phyloP scores from a whole-genome alignment of 2,329 filamentous ascomycete species.

The Aspergillus felis region DNA sequence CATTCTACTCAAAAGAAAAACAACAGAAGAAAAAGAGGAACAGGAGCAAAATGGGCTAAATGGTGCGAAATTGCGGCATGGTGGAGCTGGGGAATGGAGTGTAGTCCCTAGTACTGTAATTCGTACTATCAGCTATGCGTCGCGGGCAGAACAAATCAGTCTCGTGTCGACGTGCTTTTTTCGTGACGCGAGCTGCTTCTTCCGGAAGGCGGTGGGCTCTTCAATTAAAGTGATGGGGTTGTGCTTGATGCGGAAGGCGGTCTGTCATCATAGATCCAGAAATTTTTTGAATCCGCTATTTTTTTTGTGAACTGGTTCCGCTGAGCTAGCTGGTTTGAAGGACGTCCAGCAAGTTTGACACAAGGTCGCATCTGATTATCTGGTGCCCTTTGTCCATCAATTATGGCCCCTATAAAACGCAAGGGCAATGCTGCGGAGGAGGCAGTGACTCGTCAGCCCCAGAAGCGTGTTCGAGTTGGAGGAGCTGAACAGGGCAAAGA shows the following conservation, averaged over 20 bases:
- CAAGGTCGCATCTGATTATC: slow-evolving; percentile 21
- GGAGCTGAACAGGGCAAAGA: slow-evolving; percentile 33
- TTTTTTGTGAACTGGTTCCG: slow-evolving; percentile 16
- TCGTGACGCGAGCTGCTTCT: slow-evolving; percentile 20
- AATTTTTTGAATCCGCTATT: slow-evolving; percentile 11
- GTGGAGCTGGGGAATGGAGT: slow-evolving; percentile 16
- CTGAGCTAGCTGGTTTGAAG: slow-evolving; percentile 12
- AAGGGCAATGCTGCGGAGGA: slow-evolving; percentile 41
- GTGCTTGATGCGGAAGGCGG: slow-evolving; percentile 14
- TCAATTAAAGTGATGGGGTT: slow-evolving; percentile 3
- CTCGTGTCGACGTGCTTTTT: slow-evolving; percentile 23
- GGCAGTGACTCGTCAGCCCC: slow-evolving; percentile 30
- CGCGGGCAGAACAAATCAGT: slow-evolving; percentile 10
- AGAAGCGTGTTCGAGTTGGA: slow-evolving; percentile 40
- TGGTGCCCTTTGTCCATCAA: slow-evolving; percentile 20
- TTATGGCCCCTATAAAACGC: slow-evolving; percentile 45
- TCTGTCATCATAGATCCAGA: slow-evolving; percentile 11
- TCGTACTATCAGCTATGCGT: neutral
- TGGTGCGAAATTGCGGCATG: slow-evolving; percentile 13
- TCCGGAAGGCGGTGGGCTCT: slow-evolving; percentile 15
- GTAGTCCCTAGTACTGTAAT: slow-evolving; percentile 1
- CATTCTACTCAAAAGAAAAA: slow-evolving; percentile 14
- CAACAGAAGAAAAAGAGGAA: slow-evolving; percentile 1
- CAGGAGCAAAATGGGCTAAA: slow-evolving; percentile 5
- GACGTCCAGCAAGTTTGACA: slow-evolving; percentile 21